Base-by-base conservation (phyloP, 805 yeast genomes). In the Metschnikowia anglica region DNA sequence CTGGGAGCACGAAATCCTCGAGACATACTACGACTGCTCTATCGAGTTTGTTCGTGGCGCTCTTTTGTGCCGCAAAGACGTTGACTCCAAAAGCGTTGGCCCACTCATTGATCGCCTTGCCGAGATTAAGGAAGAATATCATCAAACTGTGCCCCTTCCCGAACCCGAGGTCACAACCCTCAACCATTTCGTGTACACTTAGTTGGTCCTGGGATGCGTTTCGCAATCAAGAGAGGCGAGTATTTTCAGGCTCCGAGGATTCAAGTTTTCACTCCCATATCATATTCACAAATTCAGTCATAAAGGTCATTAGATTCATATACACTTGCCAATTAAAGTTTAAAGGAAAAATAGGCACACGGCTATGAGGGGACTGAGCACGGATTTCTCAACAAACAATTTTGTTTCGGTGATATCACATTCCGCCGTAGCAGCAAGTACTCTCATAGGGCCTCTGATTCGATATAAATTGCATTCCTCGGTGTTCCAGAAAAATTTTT, bases 11-110 rank as follows among this genome's bases (percentile, higher is more conserved):
- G 79, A 75, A 33, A 76, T 85, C 28, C 66, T 88, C 39, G 68
- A 70, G 10, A 76, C 75, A 30, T 88, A 83, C 67, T 82, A 88
- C 66, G 89, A 88, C 59, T 81, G 90, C 44, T 89, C 95, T 0
- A 65, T 83, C 6, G 83, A 78, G 38, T 77, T 88, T 55, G 72
- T 90, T 32, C 77, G 76, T 34, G 81, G 81, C 11, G 74, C 88
- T 31, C 70, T 89, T 40, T 68, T 71, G 50, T 75, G 69, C 54
- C 67, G 74, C 54, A 77, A 67, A 55, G 77, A 71, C 47, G 54
- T 66, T 56, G 74, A 70, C 30, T 55, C 59, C 45, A 49, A 53
- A 17, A 53, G 51, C 32, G 58, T 68, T 5, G 59, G 54, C 34
- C 54, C 51, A 16, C 54, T 71, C 39, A 51, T 66, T 1, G 57